phyloP scores from a whole-genome alignment of 2,329 filamentous ascomycete species.

The Microcera coccophila region DNA sequence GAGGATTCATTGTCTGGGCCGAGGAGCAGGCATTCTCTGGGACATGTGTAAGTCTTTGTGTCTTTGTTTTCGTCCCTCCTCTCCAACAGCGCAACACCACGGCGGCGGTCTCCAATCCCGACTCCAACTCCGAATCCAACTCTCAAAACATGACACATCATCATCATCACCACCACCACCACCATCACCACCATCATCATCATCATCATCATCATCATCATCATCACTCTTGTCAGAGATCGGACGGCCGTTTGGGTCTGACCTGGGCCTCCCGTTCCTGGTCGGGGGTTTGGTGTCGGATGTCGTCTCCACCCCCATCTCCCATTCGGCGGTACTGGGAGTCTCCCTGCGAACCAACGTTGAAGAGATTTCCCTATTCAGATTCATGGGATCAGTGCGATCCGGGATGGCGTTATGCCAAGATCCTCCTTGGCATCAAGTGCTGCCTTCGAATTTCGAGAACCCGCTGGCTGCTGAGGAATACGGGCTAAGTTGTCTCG shows the following conservation, averaged over 20 bases:
- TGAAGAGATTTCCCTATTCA: background rate
- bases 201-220: too few species aligned
- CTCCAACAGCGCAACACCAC: background rate
- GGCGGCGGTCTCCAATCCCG: background rate
- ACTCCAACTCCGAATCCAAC: too few species aligned
- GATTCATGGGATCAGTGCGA: too few species aligned
- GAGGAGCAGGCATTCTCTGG: constrained; percentile 17
- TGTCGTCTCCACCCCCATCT: background rate
- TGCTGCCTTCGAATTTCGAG: background rate
- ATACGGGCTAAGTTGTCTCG: background rate
- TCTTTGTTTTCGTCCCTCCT: constrained; percentile 1
- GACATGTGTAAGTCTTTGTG: constrained; percentile 19
- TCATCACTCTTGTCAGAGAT: too few species aligned
- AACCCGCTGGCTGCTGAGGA: background rate
- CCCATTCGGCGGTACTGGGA: too few species aligned
- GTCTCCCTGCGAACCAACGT: background rate
- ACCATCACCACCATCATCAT: too few species aligned
- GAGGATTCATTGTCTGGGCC: constrained; percentile 20
- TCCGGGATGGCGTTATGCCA: background rate
- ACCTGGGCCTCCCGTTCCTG: too few species aligned
- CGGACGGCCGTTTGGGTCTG: too few species aligned
- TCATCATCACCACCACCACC: too few species aligned
- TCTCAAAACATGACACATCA: too few species aligned
- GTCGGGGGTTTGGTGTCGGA: too few species aligned
- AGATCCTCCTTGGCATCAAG: background rate